These are phyloP conservation scores for Inga laurina DNA, from an alignment of 306 rosid genomes.

Conservation along the genomic window DNA sequence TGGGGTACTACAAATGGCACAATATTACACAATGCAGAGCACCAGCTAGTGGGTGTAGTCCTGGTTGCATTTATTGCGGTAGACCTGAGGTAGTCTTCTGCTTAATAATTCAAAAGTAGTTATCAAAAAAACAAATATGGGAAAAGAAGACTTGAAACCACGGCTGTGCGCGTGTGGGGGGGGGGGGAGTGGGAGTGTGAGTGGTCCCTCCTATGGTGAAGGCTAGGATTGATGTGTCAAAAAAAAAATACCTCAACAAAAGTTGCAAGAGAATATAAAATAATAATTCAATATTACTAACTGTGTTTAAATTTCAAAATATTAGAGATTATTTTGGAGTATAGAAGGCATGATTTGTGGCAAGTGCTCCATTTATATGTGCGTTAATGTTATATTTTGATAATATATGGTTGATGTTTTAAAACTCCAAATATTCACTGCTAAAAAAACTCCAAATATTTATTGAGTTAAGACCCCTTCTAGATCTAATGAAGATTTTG, in stretches of 20 bases:
- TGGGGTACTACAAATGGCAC: too few relatives aligned
- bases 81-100: background rate
- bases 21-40: background rate
- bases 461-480: too few relatives aligned
- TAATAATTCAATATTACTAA: background rate
- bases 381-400: too few relatives aligned
- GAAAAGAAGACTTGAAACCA: background rate
- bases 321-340: background rate
- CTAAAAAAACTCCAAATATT: too few relatives aligned
- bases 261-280: background rate
- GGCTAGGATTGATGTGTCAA: too few relatives aligned
- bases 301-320: too few relatives aligned
- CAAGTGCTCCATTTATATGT: too few relatives aligned
- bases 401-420: too few relatives aligned
- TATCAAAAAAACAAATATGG: background rate
- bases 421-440: too few relatives aligned
- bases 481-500: too few relatives aligned
- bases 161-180: too few relatives aligned
- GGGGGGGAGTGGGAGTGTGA: accelerated
- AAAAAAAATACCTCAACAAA: background rate
- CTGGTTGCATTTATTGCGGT: background rate
- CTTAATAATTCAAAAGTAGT: background rate
- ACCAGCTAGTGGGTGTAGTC: background rate
- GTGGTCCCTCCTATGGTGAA: too few relatives aligned
- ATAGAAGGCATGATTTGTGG: background rate